Conservation (phyloP, 768 basidiomycete genomes). For the Macrolepiota fuliginosa region DNA sequence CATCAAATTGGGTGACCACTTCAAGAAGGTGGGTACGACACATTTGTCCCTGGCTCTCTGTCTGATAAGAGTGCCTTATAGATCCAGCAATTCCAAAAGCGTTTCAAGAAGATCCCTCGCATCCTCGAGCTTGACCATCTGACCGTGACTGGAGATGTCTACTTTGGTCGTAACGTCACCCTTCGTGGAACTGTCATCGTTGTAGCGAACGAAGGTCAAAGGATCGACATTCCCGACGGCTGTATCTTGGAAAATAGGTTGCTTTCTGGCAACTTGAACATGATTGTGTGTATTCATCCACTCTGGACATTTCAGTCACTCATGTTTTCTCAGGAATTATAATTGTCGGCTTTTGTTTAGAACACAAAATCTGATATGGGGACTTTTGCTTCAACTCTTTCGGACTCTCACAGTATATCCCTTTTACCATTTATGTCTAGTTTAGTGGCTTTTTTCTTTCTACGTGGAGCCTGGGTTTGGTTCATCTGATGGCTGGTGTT, state of each 20-base stretch:
- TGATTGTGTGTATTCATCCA: slow-evolving; percentile 50
- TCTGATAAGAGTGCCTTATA: slow-evolving; percentile 19
- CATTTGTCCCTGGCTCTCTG: neutral
- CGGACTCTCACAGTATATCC: slow-evolving; percentile 6
- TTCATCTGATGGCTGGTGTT: neutral
- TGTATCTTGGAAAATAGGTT: slow-evolving; percentile 76
- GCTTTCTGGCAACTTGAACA: slow-evolving; percentile 81
- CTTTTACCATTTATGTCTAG: neutral
- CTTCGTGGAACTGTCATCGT: slow-evolving; percentile 90
- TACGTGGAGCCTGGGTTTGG: neutral
- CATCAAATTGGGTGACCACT: slow-evolving; percentile 94
- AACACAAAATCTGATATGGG: neutral
- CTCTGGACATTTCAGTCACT: neutral
- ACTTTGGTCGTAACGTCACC: slow-evolving; percentile 85
- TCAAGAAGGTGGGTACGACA: slow-evolving; percentile 74
- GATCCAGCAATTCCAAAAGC: slow-evolving; percentile 89
- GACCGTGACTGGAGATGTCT: slow-evolving; percentile 89
- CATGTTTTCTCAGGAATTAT: slow-evolving; percentile 27
- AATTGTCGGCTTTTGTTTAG: slow-evolving; percentile 13
- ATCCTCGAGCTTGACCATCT: slow-evolving; percentile 92
- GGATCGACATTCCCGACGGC: slow-evolving; percentile 83
- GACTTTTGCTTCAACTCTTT: slow-evolving; percentile 2
- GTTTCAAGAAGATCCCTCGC: slow-evolving; percentile 92
- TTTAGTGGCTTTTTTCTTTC: neutral
- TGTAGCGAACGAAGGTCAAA: slow-evolving; percentile 78